Base-by-base conservation (phyloP, 73 alveolate genomes). In the Symbiodinium pilosum region DNA sequence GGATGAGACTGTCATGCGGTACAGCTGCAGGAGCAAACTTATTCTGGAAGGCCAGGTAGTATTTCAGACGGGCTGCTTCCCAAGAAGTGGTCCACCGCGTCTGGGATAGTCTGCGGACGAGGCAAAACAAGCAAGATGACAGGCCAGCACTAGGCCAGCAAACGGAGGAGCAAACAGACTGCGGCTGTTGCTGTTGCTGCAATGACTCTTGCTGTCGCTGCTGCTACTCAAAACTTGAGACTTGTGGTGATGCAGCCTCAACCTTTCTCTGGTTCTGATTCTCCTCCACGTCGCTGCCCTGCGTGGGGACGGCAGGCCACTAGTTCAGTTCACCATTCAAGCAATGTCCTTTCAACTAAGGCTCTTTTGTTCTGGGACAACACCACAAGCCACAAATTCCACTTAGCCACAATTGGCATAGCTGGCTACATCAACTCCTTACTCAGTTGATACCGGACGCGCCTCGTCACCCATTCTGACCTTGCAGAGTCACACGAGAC, bases 271-370 rank as follows among this genome's bases (percentile, higher is more conserved):
- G 85, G 85, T 11, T 52, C 88, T 91, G 97, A 14, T 81, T 86
- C 43, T 91, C 97, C 88, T 91, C 97, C 84, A 43, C 43, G 81
- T 91, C 97, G 56, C 97, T 91, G 52, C 84, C 97, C 84, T 39
- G 87, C 95, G n/a, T 16, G 6, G 77, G 21, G 30, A n/a, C n/a
- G n/a, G n/a, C n/a, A n/a, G n/a, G n/a, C 69, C 9, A 52, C 9
- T 9, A 20, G 9, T 52, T 52, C 28, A 20, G 69, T 9, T 52
- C 69, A 20, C 28, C 69, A 12, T 52, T 20, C 69, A 9, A 20
- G 69, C 28, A 52, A 20, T 9, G 69, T 52, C 69, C n/a, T n/a
- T n/a, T n/a, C n/a, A n/a, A n/a, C n/a, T 64, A 20, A 47, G 16
- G 64, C 64, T 16, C 64, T 47, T 47, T 47, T 47, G 64, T 47